Evolutionary conservation across 805 yeast genomes (phyloP).

Genomic region (Candida adriatica): DNA sequence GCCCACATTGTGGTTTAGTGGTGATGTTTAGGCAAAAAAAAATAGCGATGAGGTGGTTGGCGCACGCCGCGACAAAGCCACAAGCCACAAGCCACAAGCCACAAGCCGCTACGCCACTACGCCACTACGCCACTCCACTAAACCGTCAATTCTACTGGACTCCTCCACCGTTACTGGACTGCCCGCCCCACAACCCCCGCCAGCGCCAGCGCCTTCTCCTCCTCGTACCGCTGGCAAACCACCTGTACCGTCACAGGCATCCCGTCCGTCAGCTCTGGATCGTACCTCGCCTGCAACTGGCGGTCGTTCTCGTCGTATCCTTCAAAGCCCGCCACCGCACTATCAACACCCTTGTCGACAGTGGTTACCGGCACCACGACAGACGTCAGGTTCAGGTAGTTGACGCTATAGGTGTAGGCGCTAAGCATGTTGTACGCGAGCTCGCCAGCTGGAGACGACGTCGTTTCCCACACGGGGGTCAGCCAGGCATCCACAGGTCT

Average conservation of each 20-base stretch:
- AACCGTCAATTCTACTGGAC: too few relatives aligned
- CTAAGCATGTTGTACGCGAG: slow-evolving; percentile 58
- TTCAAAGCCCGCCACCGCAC: slow-evolving; percentile 27
- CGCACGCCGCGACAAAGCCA: slow-evolving; percentile 1
- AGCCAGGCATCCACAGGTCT: slow-evolving; percentile 53
- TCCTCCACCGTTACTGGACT: too few relatives aligned
- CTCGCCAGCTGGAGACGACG: slow-evolving; percentile 38
- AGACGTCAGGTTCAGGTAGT: slow-evolving; percentile 63
- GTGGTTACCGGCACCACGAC: slow-evolving; percentile 49
- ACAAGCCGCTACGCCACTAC: too few relatives aligned
- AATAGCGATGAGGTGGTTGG: slow-evolving; percentile 1
- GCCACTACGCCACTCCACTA: too few relatives aligned
- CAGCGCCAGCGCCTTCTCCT: slow-evolving; percentile 41
- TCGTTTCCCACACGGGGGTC: slow-evolving; percentile 60
- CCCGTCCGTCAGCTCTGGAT: slow-evolving; percentile 45
- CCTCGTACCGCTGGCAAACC: slow-evolving; percentile 42
- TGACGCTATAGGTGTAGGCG: slow-evolving; percentile 73
- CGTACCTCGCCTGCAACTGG: slow-evolving; percentile 19
- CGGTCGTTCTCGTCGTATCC: slow-evolving; percentile 23
- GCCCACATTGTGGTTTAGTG: slow-evolving; percentile 46
- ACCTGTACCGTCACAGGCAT: slow-evolving; percentile 46
- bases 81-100: too few relatives aligned
- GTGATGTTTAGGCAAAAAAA: not conserved
- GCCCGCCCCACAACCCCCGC: too few relatives aligned
- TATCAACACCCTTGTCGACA: slow-evolving; percentile 38